phyloP scores from a whole-genome alignment of 208 protist genomes.

The Leptomonas pyrrhocoris region DNA sequence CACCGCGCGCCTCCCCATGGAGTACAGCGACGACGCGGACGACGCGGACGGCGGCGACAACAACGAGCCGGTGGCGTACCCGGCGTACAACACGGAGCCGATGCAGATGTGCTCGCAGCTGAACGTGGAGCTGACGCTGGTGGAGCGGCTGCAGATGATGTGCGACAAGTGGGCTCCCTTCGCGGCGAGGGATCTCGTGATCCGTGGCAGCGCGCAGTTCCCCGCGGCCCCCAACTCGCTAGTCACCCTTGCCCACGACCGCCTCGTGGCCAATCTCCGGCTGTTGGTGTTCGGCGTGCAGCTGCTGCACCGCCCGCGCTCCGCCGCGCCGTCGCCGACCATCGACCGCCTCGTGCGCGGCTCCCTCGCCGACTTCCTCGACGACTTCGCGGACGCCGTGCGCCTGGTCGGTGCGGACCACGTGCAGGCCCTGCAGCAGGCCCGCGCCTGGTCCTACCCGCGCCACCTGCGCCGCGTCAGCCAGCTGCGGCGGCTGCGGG shows the following conservation, averaged over 20 bases:
- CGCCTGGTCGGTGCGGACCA: slow-evolving; percentile 33
- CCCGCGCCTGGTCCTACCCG: slow-evolving; percentile 38
- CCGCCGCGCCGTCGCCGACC: neutral
- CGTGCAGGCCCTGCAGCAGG: slow-evolving; percentile 33
- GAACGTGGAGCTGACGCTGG: slow-evolving; percentile 27
- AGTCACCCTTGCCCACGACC: slow-evolving; percentile 25
- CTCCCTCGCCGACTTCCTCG: slow-evolving; percentile 27
- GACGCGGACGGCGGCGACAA: neutral
- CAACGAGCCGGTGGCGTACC: slow-evolving; percentile 6
- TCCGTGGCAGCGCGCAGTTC: slow-evolving; percentile 37
- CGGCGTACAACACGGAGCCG: slow-evolving; percentile 16
- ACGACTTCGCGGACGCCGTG: slow-evolving; percentile 30
- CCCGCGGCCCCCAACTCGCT: slow-evolving; percentile 17
- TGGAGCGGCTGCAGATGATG: slow-evolving; percentile 18
- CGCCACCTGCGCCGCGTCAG: slow-evolving; percentile 25
- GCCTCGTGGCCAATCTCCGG: slow-evolving; percentile 22
- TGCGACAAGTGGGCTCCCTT: slow-evolving; percentile 44
- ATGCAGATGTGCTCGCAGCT: slow-evolving; percentile 42
- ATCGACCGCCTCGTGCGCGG: slow-evolving; percentile 14
- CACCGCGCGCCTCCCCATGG: slow-evolving; percentile 5
- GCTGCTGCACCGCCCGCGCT: slow-evolving; percentile 38
- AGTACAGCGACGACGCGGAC: neutral
- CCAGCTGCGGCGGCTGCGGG: slow-evolving; percentile 31
- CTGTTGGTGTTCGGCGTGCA: slow-evolving; percentile 38
- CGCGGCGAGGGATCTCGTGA: slow-evolving; percentile 23